Conservation (phyloP, 2,329 filamentous ascomycete genomes). For the Paecilomyces dactylethromorphus region DNA sequence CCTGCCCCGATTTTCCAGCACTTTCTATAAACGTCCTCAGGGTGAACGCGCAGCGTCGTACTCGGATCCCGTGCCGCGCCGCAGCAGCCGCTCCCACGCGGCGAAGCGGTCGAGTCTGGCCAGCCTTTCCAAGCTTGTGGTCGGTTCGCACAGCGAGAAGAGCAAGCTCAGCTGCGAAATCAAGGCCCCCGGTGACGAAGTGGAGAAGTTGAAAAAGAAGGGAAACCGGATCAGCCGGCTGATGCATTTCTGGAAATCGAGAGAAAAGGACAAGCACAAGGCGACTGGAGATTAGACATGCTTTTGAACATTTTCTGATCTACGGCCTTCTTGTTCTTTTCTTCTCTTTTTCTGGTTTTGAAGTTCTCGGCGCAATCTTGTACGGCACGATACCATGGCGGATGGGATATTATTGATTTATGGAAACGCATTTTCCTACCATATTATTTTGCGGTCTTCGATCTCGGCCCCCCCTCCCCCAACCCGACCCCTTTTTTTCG, state of each 20-base stretch:
- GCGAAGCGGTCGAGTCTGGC: conserved; percentile 43
- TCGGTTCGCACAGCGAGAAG: conserved; percentile 36
- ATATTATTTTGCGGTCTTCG: not conserved
- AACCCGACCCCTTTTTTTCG: not conserved
- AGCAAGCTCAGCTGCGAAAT: conserved; percentile 41
- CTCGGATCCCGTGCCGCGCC: conserved; percentile 31
- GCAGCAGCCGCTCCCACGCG: conserved; percentile 32
- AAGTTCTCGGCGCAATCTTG: not conserved
- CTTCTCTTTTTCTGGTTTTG: conserved; percentile 10
- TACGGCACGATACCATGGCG: not conserved
- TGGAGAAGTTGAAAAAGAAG: conserved; percentile 38
- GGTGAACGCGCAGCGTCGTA: conserved; percentile 40
- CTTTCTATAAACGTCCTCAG: conserved; percentile 34
- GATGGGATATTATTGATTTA: not conserved
- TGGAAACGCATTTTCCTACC: not conserved
- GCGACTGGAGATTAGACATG: conserved; percentile 11
- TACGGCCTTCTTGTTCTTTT: conserved; percentile 9
- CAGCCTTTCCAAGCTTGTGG: conserved; percentile 42
- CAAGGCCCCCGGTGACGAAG: conserved; percentile 33
- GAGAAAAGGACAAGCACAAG: conserved; percentile 35
- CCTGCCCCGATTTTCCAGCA: conserved; percentile 37
- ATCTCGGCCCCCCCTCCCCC: not conserved
- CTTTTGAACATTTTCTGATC: not conserved
- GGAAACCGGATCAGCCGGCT: conserved; percentile 40
- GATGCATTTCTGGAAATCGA: conserved; percentile 45